Evolutionary conservation across 108 stramenopile species (phyloP).

Genomic region (Cyclotella choctawhatcheeana): DNA sequence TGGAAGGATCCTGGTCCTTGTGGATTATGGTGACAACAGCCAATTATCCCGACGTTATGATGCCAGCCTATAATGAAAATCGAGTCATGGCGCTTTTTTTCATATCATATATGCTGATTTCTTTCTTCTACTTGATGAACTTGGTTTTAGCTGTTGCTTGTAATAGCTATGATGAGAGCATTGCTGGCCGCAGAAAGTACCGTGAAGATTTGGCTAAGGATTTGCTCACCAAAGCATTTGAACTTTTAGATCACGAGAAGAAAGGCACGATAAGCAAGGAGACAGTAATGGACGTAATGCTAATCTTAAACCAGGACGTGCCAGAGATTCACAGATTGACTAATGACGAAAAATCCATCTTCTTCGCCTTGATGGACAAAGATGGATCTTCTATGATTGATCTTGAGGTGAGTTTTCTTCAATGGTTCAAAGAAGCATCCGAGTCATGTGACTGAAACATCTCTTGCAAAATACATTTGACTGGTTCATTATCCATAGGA

Average conservation of each 20-base stretch:
- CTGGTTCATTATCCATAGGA: too few relatives aligned
- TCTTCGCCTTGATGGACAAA: constrained; percentile 60
- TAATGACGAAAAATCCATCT: constrained; percentile 51
- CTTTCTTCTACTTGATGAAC: constrained; percentile 85
- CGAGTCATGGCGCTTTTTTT: constrained; percentile 70
- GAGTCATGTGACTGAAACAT: too few relatives aligned
- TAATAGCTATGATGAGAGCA: constrained; percentile 66
- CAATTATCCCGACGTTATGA: constrained; percentile 87
- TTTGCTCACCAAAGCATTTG: constrained; percentile 62
- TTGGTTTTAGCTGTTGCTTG: constrained; percentile 70
- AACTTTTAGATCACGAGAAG: constrained; percentile 55
- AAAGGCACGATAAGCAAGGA: constrained; percentile 50
- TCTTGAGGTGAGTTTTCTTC: constrained; percentile 68
- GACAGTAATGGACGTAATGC: constrained; percentile 64
- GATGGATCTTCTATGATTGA: constrained; percentile 60
- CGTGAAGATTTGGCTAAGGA: constrained; percentile 35
- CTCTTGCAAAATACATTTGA: too few relatives aligned
- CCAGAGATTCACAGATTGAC: constrained; percentile 67
- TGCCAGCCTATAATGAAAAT: constrained; percentile 78
- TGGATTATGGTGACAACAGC: constrained; percentile 85
- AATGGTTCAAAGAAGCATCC: too few relatives aligned
- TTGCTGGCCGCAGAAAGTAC: constrained; percentile 35
- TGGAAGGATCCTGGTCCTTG: constrained; percentile 68
- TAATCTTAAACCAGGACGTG: constrained; percentile 77
- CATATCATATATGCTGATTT: constrained; percentile 72